Evolutionary conservation across 2,329 filamentous ascomycete genomes (phyloP).

Genomic region (Alternaria triticimaculans): DNA sequence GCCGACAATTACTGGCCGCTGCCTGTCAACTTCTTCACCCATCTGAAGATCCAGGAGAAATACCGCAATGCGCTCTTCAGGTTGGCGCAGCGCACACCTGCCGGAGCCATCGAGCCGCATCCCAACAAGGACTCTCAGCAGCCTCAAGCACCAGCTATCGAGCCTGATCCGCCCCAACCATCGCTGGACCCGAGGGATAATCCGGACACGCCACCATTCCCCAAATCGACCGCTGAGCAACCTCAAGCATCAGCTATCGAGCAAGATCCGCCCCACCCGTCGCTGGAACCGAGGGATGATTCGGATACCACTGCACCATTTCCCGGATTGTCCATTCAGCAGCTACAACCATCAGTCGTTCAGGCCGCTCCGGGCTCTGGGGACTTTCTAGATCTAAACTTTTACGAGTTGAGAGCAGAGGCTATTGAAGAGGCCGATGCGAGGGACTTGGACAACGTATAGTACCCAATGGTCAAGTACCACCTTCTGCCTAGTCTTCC

Average conservation of each 20-base stretch:
- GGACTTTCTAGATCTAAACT: not conserved
- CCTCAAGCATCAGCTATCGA: not conserved
- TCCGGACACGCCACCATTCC: not conserved
- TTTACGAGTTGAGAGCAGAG: not conserved
- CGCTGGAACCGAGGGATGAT: not conserved
- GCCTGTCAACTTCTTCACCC: conserved; percentile 8
- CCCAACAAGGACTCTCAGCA: not conserved
- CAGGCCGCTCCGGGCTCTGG: not conserved
- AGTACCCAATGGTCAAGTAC: not conserved
- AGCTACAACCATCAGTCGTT: not conserved
- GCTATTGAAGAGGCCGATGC: not conserved
- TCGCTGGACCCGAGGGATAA: not conserved
- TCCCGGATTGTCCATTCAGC: not conserved
- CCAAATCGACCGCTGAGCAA: not conserved
- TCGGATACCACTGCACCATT: not conserved
- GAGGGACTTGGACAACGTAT: not conserved
- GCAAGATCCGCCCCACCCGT: not conserved
- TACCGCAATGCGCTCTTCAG: conserved; percentile 19
- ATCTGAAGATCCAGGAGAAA: conserved; percentile 20
- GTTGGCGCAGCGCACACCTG: not conserved
- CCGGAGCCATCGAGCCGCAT: not conserved
- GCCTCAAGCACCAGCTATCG: not conserved
- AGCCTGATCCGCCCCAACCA: not conserved
- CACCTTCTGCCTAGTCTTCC: not conserved
- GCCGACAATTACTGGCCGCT: conserved; percentile 26